A percentile compares a stretch with the other conserved stretches of the same genome.
Conservation (phyloP, 345 rosid genomes). For the Diplotaxis tenuifolia region DNA sequence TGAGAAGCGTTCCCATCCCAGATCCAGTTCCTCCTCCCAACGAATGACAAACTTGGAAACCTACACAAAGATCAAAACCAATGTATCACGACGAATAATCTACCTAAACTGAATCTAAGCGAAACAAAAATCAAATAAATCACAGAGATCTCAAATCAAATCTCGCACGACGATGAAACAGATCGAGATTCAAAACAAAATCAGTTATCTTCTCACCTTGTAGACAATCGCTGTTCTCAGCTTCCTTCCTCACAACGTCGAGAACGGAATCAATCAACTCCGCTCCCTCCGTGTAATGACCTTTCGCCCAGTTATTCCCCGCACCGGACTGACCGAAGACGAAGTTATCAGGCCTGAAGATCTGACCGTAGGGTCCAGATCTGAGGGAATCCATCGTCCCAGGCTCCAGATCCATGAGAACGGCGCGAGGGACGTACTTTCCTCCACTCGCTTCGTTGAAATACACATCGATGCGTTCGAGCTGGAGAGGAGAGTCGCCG, state of each 20-base stretch:
- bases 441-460: constrained; percentile 44
- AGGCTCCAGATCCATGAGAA: constrained; percentile 46
- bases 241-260: constrained; percentile 43
- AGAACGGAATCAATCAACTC: constrained; percentile 41
- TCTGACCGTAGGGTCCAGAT: constrained; percentile 44
- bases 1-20: constrained; percentile 45
- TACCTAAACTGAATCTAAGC: neutral
- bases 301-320: constrained; percentile 43
- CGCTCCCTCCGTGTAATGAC: constrained; percentile 43
- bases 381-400: constrained; percentile 44
- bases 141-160: neutral
- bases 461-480: constrained; percentile 41
- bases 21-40: constrained; percentile 47
- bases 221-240: constrained; percentile 44
- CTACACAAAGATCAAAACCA: constrained; percentile 7
- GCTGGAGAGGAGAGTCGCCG: constrained; percentile 42
- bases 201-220: constrained; percentile 27
- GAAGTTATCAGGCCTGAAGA: constrained; percentile 43
- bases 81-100: neutral
- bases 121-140: neutral
- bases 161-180: constrained; percentile 4
- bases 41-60: constrained; percentile 45
- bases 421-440: constrained; percentile 41
- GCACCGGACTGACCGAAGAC: constrained; percentile 45
- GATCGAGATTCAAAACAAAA: constrained; percentile 16